Conservation (phyloP, 2,329 filamentous ascomycete species). For the Dactylellina leptospora region DNA sequence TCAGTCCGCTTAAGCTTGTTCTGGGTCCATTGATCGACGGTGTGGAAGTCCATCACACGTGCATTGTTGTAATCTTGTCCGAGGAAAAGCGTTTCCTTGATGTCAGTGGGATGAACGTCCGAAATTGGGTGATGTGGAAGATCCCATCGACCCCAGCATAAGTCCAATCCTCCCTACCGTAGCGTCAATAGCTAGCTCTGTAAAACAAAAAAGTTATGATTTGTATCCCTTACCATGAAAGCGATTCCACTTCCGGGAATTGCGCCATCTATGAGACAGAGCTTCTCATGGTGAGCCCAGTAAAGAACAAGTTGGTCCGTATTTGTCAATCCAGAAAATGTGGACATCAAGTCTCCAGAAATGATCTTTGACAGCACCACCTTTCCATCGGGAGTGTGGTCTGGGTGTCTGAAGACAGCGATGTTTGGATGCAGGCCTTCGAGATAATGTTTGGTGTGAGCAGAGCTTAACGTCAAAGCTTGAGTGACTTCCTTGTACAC, state of each 20-base stretch:
- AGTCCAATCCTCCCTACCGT: conserved; percentile 71
- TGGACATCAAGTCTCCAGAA: conserved; percentile 28
- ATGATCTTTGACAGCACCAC: conserved; percentile 42
- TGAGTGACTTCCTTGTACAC: conserved; percentile 92
- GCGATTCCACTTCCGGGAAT: conserved; percentile 63
- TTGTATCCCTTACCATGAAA: conserved; percentile 72
- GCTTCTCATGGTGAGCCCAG: conserved; percentile 94
- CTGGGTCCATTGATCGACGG: conserved; percentile 79
- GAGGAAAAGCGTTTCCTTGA: conserved; percentile 80
- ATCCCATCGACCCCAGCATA: conserved; percentile 89
- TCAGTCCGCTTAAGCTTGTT: conserved; percentile 85
- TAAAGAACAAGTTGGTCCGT: conserved; percentile 84
- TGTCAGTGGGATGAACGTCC: conserved; percentile 80
- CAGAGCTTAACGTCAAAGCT: conserved; percentile 62
- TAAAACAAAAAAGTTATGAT: neutral
- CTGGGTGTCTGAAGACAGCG: conserved; percentile 86
- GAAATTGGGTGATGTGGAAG: conserved; percentile 86
- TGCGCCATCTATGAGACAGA: conserved; percentile 80
- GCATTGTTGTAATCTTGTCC: conserved; percentile 96
- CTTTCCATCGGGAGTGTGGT: conserved; percentile 66
- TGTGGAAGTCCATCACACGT: conserved; percentile 79
- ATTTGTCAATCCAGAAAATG: conserved; percentile 65
- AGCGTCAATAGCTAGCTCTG: neutral
- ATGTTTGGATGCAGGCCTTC: conserved; percentile 84
- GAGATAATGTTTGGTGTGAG: conserved; percentile 80